These are phyloP conservation scores for Leucosporidium scottii DNA, from an alignment of 768 basidiomycete genomes.

Conservation along the genomic window DNA sequence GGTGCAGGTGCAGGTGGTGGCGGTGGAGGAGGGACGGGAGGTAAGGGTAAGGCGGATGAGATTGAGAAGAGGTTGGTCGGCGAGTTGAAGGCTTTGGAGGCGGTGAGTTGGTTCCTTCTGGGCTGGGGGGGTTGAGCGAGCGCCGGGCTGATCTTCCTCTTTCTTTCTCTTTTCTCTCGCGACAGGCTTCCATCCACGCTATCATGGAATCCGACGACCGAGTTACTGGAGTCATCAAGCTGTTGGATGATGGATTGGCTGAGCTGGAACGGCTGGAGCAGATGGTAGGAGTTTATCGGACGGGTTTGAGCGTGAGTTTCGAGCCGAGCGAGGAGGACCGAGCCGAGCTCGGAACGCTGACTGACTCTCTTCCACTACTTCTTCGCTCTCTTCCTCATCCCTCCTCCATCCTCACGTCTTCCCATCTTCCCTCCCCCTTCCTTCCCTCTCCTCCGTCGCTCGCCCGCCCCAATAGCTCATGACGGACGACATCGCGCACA, in stretches of 20 bases:
- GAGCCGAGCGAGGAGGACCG: neutral
- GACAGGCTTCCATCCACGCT: constrained; percentile 90
- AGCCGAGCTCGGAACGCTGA: neutral
- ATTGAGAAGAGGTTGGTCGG: constrained; percentile 84
- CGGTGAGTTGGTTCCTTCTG: constrained; percentile 50
- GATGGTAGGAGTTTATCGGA: constrained; percentile 85
- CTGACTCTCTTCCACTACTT: neutral
- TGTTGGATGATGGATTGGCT: constrained; percentile 76
- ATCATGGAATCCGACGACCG: constrained; percentile 95
- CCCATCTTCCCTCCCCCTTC: no score
- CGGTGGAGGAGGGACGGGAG: constrained; percentile 66
- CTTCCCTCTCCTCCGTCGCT: neutral
- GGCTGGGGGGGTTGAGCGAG: neutral
- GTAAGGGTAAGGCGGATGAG: constrained; percentile 68
- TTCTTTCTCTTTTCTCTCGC: no score
- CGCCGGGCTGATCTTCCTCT: neutral
- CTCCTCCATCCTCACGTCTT: no score
- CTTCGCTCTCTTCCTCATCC: neutral
- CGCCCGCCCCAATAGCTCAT: constrained; percentile 62
- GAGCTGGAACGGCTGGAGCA: constrained; percentile 88
- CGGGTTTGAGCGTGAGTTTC: constrained; percentile 77
- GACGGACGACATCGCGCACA: constrained; percentile 86
- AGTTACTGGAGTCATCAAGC: constrained; percentile 72
- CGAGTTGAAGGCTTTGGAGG: constrained; percentile 86
- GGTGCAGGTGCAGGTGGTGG: constrained; percentile 25